Evolutionary conservation across 352 stramenopile species (phyloP), one percentile per base, ranked within the genome.

Genomic region (Phytophthora citrophthora): DNA sequence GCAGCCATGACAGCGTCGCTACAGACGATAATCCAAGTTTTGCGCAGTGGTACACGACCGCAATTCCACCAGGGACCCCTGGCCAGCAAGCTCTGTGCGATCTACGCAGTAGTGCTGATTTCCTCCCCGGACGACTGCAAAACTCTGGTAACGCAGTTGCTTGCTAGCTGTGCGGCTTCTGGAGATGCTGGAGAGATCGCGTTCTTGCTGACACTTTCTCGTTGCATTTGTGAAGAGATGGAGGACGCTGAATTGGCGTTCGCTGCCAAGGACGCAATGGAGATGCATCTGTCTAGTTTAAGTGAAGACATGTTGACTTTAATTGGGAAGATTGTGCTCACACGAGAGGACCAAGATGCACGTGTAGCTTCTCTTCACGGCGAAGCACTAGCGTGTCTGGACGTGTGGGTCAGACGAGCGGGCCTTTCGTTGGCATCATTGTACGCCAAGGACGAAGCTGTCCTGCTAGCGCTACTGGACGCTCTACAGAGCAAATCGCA

Each of bases 161-260:
- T 83, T 7, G 43, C 62, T 0, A 72, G 59, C 27, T 66, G 64
- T 12, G 62, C 64, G 8, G 60, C 58, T 5, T 55, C 60, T 0
- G 69, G 76, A n/a, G 47, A 78, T 38, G 61, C 66, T 16, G 68
- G 56, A 20, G 61, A 77, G 15, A 60, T 89, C 16, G 54, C 69
- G 2, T 86, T 89, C 40, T 74, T 89, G 53, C 55, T 92, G 31
- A 72, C 68, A 2, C 79, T 89, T 50, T 64, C 81, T 38, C 75
- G 81, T 13, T 89, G 74, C 60, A 67, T 92, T 10, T 88, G 81
- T 54, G 83, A 92, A 36, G 81, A 90, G 64, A 79, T 90, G 54
- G 69, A 87, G 38, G 77, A 89, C 18, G 81, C 77, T 13, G 76
- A 90, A 52, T 48, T 92, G 26, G 55, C 73, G 1, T 92, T 89